Percentiles rank a stretch among this genome's conserved stretches.
These are phyloP conservation scores for Myxozyma vanderwaltii DNA, from an alignment of 805 yeast species.

Conservation along the genomic window DNA sequence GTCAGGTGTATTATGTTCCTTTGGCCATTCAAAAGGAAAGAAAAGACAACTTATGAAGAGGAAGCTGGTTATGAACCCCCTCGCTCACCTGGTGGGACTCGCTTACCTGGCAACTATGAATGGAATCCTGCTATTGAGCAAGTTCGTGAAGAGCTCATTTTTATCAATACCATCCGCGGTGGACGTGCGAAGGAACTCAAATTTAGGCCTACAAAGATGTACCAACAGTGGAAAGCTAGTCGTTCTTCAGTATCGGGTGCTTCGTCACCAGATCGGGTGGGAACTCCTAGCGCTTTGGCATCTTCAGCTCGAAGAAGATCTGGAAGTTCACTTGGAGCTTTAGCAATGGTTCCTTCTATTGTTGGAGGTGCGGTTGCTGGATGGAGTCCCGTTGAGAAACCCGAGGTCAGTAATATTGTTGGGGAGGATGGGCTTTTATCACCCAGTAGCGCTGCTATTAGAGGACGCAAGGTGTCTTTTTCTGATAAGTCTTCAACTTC, in stretches of 20 bases:
- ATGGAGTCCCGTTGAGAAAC: constrained; percentile 43
- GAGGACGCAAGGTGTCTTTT: constrained; percentile 12
- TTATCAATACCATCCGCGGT: constrained; percentile 44
- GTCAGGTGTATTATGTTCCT: constrained; percentile 10
- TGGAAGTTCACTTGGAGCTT: constrained; percentile 45
- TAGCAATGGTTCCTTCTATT: constrained; percentile 56
- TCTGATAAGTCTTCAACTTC: constrained; percentile 2
- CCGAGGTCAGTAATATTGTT: not conserved
- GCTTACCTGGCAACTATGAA: constrained; percentile 34
- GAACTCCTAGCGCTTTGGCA: not conserved
- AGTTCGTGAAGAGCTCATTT: constrained; percentile 44
- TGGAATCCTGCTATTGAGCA: constrained; percentile 48
- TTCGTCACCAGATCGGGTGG: not conserved
- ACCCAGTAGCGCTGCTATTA: constrained; percentile 12
- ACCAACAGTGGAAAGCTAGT: constrained; percentile 35
- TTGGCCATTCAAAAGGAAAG: constrained; percentile 33
- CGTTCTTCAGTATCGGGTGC: constrained; percentile 24
- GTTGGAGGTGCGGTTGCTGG: constrained; percentile 64
- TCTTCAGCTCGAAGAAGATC: constrained; percentile 20
- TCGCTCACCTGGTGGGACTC: constrained; percentile 27
- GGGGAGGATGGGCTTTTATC: constrained; percentile 15
- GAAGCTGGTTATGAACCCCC: constrained; percentile 22
- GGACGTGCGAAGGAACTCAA: constrained; percentile 44
- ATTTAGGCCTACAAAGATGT: constrained; percentile 36
- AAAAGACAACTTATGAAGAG: constrained; percentile 29